Conservation (phyloP, 192 early-diverging fungal genomes). For the Kickxella alabastrina region DNA sequence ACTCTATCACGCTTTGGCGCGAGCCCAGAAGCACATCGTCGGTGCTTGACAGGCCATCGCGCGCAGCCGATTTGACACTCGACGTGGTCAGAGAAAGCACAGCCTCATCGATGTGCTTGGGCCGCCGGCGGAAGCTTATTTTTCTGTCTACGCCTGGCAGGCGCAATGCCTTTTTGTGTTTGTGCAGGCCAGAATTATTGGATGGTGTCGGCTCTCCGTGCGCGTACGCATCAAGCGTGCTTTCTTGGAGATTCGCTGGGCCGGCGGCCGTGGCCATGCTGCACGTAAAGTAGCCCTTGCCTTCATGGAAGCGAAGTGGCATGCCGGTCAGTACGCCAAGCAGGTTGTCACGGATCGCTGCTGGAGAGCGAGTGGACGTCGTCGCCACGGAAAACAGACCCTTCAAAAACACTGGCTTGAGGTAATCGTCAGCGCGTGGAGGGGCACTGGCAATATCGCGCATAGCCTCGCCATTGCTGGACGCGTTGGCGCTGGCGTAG, state of each 20-base stretch:
- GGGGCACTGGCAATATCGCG: slow-evolving; percentile 15
- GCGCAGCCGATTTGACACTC: slow-evolving; percentile 3
- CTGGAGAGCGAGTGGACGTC: slow-evolving; percentile 62
- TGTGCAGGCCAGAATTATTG: slow-evolving; percentile 22
- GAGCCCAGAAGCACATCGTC: slow-evolving; percentile 27
- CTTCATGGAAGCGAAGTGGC: slow-evolving; percentile 64
- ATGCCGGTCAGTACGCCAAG: slow-evolving; percentile 56
- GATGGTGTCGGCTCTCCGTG: slow-evolving; percentile 13
- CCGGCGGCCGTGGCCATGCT: slow-evolving; percentile 45
- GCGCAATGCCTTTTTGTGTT: slow-evolving; percentile 29
- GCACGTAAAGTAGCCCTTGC: slow-evolving; percentile 63
- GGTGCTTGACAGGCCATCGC: slow-evolving; percentile 16
- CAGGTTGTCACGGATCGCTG: slow-evolving; percentile 59
- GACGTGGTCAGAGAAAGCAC: slow-evolving; percentile 9
- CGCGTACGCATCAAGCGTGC: slow-evolving; percentile 10
- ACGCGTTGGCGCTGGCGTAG: not conserved
- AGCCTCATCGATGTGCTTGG: slow-evolving; percentile 28
- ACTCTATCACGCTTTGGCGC: slow-evolving; percentile 19
- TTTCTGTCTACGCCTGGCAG: slow-evolving; percentile 32
- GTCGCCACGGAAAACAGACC: slow-evolving; percentile 66
- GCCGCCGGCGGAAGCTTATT: slow-evolving; percentile 41
- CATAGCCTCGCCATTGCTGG: slow-evolving; percentile 13
- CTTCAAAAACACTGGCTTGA: slow-evolving; percentile 67
- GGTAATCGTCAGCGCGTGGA: slow-evolving; percentile 55
- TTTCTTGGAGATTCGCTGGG: slow-evolving; percentile 28